Conservation (phyloP, 257 asterid species). For the Rhazya stricta region DNA sequence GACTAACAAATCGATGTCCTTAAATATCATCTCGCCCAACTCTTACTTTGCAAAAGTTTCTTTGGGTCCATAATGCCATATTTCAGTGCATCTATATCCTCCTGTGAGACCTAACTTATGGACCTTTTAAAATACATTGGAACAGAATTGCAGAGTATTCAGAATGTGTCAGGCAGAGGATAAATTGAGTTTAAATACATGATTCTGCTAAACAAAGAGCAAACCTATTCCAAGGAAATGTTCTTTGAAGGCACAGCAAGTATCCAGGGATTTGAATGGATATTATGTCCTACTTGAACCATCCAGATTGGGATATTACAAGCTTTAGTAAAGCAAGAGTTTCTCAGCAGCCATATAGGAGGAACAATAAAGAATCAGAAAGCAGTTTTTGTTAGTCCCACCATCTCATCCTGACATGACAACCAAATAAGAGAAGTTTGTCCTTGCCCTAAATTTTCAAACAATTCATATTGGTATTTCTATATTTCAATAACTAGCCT, state of each 20-base stretch:
- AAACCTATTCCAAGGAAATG: background rate
- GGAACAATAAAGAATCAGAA: background rate
- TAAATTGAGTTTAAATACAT: background rate
- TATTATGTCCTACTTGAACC: background rate
- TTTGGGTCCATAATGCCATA: background rate
- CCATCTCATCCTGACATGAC: background rate
- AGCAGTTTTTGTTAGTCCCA: background rate
- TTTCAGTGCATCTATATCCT: background rate
- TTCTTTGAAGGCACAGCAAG: background rate
- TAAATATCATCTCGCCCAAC: background rate
- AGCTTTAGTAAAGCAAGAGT: background rate
- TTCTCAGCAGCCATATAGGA: background rate
- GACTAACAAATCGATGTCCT: background rate
- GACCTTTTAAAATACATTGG: background rate
- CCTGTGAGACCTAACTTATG: background rate
- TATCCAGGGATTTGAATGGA: background rate
- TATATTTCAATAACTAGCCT: background rate
- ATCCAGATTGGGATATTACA: background rate
- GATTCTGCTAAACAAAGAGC: background rate
- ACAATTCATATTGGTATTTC: background rate
- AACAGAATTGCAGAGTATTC: background rate
- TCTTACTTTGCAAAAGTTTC: background rate
- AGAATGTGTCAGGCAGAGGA: background rate
- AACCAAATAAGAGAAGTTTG: too few relatives aligned
- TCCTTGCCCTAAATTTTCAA: background rate